Percentiles rank a stretch among this genome's conserved stretches.
Conservation (phyloP, 2,329 filamentous ascomycete species). For the Paecilomyces formosus region DNA sequence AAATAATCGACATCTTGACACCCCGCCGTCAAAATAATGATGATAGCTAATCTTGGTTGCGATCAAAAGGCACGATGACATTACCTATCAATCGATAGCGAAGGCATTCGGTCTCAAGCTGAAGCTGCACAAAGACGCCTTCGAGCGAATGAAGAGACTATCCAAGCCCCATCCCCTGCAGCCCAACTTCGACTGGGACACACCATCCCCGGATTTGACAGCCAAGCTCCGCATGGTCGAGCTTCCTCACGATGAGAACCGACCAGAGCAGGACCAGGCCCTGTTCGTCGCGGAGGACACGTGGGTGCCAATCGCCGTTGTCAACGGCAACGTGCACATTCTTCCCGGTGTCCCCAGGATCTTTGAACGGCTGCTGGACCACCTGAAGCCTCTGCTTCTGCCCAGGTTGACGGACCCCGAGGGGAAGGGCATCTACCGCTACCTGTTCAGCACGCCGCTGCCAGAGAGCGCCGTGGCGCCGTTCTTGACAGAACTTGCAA, state of each 20-base stretch:
- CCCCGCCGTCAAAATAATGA: neutral
- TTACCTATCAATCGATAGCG: constrained; percentile 90
- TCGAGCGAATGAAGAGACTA: constrained; percentile 73
- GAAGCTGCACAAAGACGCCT: constrained; percentile 68
- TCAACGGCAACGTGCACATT: constrained; percentile 91
- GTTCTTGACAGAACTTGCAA: constrained; percentile 74
- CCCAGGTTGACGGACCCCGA: constrained; percentile 71
- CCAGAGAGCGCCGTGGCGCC: constrained; percentile 77
- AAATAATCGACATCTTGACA: neutral
- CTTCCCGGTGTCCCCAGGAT: constrained; percentile 81
- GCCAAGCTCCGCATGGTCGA: constrained; percentile 89
- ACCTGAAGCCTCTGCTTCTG: constrained; percentile 62
- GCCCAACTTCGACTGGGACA: constrained; percentile 75
- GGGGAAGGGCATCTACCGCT: constrained; percentile 69
- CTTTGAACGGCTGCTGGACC: constrained; percentile 71
- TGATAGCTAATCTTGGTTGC: constrained; percentile 3
- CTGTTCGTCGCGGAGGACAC: constrained; percentile 72
- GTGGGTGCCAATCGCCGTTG: constrained; percentile 84
- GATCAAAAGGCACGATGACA: constrained; percentile 81
- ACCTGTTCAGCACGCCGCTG: constrained; percentile 80
- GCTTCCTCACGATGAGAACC: constrained; percentile 65
- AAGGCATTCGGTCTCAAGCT: constrained; percentile 76
- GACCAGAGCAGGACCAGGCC: constrained; percentile 62
- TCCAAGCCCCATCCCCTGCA: constrained; percentile 67
- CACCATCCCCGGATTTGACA: constrained; percentile 65